Conservation (phyloP, 1,284 basidiomycete species). For the Rhodotorula sp. region DNA sequence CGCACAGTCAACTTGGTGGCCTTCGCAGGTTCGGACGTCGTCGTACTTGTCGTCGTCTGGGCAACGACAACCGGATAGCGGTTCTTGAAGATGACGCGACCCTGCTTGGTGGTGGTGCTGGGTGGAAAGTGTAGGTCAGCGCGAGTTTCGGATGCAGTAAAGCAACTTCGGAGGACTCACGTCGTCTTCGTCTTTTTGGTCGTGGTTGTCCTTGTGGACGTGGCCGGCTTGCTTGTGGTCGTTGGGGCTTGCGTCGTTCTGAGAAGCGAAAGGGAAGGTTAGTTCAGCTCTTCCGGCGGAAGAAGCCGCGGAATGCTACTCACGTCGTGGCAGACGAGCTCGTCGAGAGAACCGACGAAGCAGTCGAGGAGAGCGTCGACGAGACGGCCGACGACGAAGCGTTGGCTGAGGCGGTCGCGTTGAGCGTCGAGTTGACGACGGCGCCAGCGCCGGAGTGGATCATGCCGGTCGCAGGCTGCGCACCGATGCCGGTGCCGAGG, state of each 20-base stretch:
- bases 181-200: too few species aligned
- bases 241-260: background rate
- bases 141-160: too few species aligned
- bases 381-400: background rate
- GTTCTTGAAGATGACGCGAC: too few species aligned
- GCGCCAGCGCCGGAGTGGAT: background rate
- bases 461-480: background rate
- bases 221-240: background rate
- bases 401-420: background rate
- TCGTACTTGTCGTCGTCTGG: background rate
- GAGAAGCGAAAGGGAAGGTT: background rate
- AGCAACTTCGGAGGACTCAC: too few species aligned
- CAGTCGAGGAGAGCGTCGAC: conserved; percentile 1
- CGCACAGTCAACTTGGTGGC: background rate
- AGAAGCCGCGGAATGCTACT: too few species aligned
- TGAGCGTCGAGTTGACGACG: background rate
- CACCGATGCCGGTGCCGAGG: background rate
- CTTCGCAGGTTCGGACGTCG: background rate
- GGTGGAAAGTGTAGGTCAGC: too few species aligned
- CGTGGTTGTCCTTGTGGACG: too few species aligned
- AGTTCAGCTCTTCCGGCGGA: background rate
- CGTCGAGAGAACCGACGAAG: background rate
- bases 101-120: background rate
- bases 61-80: too few species aligned
- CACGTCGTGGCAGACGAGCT: background rate